Percentiles rank a stretch among this genome's conserved stretches.
Evolutionary conservation across 2,329 filamentous ascomycete species (phyloP).

Genomic region (Fusarium zealandicum): DNA sequence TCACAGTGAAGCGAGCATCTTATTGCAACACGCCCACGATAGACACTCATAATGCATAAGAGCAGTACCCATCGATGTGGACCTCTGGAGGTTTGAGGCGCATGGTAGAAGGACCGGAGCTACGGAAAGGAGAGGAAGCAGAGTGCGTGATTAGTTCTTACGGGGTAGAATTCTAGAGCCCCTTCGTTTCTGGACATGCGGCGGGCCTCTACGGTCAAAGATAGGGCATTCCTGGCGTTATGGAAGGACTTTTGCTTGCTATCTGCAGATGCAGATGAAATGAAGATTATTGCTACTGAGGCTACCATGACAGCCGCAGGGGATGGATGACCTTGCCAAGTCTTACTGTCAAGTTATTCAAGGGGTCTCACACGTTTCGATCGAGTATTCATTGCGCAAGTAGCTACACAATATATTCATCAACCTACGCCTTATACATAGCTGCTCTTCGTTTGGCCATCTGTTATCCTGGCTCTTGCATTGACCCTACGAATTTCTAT

Average conservation of each 20-base stretch:
- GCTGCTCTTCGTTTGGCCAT: too few relatives aligned
- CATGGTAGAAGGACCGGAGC: not conserved
- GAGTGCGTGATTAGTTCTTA: slow-evolving; percentile 6
- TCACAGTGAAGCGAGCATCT: slow-evolving; percentile 19
- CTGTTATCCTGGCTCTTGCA: too few relatives aligned
- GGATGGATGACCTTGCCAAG: not conserved
- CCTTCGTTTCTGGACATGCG: slow-evolving; percentile 25
- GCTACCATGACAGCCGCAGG: not conserved
- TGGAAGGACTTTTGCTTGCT: slow-evolving; percentile 25
- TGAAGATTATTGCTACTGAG: slow-evolving; percentile 17
- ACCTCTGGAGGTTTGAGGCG: slow-evolving; percentile 4
- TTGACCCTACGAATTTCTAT: too few relatives aligned
- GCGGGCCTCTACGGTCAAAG: slow-evolving; percentile 17
- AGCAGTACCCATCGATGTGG: slow-evolving; percentile 6
- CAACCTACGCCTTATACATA: too few relatives aligned
- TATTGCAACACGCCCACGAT: slow-evolving; percentile 16
- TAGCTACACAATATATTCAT: too few relatives aligned
- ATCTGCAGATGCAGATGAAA: slow-evolving; percentile 29
- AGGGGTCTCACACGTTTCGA: too few relatives aligned
- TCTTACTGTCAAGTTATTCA: slow-evolving; percentile 18
- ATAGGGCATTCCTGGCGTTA: slow-evolving; percentile 36
- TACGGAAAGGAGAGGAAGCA: not conserved
- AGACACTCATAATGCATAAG: slow-evolving; percentile 20
- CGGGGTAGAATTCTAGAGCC: slow-evolving; percentile 3
- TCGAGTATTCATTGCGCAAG: too few relatives aligned